Base-by-base conservation (phyloP, 2,329 filamentous ascomycete species). In the Aspergillus nomiae region DNA sequence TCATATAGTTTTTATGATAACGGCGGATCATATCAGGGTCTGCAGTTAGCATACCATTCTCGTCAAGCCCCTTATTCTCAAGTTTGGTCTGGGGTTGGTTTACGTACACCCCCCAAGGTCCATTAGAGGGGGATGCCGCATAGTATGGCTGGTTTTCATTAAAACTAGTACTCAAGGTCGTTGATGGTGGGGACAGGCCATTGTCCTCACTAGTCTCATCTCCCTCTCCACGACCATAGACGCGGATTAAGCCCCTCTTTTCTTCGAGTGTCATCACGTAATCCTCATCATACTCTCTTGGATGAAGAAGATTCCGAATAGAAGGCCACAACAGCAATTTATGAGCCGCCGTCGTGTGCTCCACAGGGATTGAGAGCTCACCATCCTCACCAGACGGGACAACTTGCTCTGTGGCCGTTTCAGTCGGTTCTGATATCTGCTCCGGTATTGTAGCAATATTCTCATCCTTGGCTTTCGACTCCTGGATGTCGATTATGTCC, bases 301-400 rank as follows among this genome's bases (percentile, higher is more conserved):
- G 69, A 62, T 77, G 60, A 38, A 92, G 87, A 73, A 97, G 74
- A 65, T 84, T 79, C 73, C 83, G 79, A 60, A 95, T 92, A 0
- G 88, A 85, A 0, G 85, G 85, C 88, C 90, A 93, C 54, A 86
- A 83, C 32, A 98, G 81, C 21, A 98, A 82, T 65, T 93, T 87
- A 57, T 95, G 92, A 1, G 93, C 93, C n/a, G 92, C 87, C 0
- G 94, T 97, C 0, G 92, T 96, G 73, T 98, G 94, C 68, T 96
- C 92, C 32, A 89, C 86, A 0, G 92, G 91, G 61, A 96, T 91
- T 1, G 90, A 87, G 16, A 91, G 86, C 67, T 88, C 85, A 54
- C 87, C 88, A 32, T 77, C 75, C 34, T 78, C 74, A 7, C 73
- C 70, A 16, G 58, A 62, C 34, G 67, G 67, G 7, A 67, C 48